Evolutionary conservation across 2,329 filamentous ascomycete genomes (phyloP).

Genomic region (Cladosporium sp.): DNA sequence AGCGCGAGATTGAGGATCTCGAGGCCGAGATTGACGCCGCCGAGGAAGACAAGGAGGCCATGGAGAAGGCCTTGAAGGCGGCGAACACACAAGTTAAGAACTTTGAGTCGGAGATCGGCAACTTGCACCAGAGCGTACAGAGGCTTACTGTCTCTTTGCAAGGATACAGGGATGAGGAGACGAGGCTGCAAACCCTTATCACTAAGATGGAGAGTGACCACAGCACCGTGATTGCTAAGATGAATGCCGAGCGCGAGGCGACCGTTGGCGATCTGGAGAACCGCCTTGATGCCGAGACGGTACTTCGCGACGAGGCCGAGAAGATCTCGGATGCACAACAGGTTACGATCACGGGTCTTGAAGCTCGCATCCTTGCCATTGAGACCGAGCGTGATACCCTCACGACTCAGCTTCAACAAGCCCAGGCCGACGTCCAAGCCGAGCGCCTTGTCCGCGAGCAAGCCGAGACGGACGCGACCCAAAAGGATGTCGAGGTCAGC

Average conservation of each 20-base stretch:
- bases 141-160: conserved; percentile 36
- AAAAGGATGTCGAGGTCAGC: conserved; percentile 33
- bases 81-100: conserved; percentile 21
- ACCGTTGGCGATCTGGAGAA: conserved; percentile 34
- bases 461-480: conserved; percentile 35
- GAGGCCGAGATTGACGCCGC: conserved; percentile 31
- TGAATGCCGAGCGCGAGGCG: conserved; percentile 37
- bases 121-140: conserved; percentile 32
- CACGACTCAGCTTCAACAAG: conserved; percentile 28
- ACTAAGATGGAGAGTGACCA: conserved; percentile 38
- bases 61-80: conserved; percentile 23
- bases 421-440: conserved; percentile 31
- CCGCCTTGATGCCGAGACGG: conserved; percentile 34
- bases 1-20: conserved; percentile 34
- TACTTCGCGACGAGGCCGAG: conserved; percentile 36
- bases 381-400: conserved; percentile 34
- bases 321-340: conserved; percentile 35
- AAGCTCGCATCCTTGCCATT: conserved; percentile 33
- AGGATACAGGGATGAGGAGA: conserved; percentile 36
- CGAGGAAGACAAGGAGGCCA: conserved; percentile 28
- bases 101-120: conserved; percentile 25
- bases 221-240: conserved; percentile 30
- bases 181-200: conserved; percentile 34
- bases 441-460: conserved; percentile 30
- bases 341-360: conserved; percentile 36